These are phyloP conservation scores for Persicaria tinctoria DNA, from an alignment of 148 eudicot species.

Conservation along the genomic window DNA sequence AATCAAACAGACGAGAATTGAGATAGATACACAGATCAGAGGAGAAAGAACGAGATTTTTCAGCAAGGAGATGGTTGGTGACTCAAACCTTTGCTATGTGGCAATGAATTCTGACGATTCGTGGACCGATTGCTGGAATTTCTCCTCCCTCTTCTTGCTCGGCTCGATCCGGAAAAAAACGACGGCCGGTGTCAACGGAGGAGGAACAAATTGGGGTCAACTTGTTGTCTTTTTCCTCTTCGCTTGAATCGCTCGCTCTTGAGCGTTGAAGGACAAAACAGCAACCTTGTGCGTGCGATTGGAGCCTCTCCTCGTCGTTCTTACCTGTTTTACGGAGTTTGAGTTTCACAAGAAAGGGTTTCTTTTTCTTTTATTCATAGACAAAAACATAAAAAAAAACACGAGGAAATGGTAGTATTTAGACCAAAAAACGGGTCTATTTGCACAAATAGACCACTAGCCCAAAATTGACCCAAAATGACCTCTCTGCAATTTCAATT, in stretches of 20 bases:
- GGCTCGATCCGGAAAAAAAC: slow-evolving; percentile 1
- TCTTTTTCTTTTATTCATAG: neutral
- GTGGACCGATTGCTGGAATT: neutral
- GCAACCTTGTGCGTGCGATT: neutral
- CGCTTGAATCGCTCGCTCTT: neutral
- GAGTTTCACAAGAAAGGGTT: slow-evolving; percentile 10
- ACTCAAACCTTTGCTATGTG: slow-evolving; percentile 1
- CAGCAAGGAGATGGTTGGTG: neutral
- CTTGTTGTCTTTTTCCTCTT: neutral
- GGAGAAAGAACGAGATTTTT: neutral
- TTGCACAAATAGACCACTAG: too few relatives aligned
- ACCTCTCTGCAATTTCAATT: too few relatives aligned
- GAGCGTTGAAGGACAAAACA: neutral
- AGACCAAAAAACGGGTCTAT: too few relatives aligned
- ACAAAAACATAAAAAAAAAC: too few relatives aligned
- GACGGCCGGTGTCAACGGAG: neutral
- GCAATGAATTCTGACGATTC: neutral
- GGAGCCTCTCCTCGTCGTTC: neutral
- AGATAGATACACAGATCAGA: neutral
- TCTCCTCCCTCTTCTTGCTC: too few relatives aligned
- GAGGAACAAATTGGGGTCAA: neutral
- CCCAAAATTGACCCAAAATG: too few relatives aligned
- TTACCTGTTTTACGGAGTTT: neutral
- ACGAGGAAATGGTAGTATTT: too few relatives aligned
- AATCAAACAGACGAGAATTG: neutral